Percentiles rank a stretch among this genome's conserved stretches.
Conservation (phyloP, 192 early-diverging fungal species). For the Chytriomyces confervae region DNA sequence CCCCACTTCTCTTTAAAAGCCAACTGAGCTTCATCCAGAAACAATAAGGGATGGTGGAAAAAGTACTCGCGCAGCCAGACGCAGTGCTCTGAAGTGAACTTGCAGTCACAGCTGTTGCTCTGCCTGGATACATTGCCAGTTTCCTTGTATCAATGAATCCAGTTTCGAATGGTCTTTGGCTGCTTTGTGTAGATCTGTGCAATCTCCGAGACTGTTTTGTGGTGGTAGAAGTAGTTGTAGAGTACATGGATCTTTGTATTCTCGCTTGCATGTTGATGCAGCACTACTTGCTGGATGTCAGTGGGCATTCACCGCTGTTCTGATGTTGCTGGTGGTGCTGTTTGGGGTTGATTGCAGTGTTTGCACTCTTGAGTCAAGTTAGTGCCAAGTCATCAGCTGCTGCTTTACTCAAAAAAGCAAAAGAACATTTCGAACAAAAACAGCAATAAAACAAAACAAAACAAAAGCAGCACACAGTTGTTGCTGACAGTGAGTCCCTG, state of each 20-base stretch:
- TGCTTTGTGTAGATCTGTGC: background rate
- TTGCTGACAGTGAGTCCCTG: too few relatives aligned
- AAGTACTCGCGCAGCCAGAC: background rate
- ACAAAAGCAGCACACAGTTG: too few relatives aligned
- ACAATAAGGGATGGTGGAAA: background rate
- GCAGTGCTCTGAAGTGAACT: conserved; percentile 3
- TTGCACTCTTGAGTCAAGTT: background rate
- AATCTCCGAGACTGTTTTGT: conserved; percentile 1
- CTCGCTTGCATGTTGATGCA: conserved; percentile 3
- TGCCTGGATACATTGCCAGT: background rate
- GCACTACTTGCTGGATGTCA: background rate
- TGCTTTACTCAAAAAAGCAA: background rate
- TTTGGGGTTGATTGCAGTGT: background rate
- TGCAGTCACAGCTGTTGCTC: background rate
- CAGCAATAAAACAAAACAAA: background rate
- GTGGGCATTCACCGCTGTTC: background rate
- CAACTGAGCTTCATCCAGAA: conserved; percentile 8
- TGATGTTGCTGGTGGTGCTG: background rate
- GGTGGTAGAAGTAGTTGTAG: conserved; percentile 9
- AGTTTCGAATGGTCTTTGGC: background rate
- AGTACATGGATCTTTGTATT: conserved; percentile 11
- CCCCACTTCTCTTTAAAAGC: background rate
- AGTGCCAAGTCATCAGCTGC: background rate
- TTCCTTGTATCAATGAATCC: conserved; percentile 1
- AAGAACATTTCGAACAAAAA: background rate